Evolutionary conservation across 495 filamentous ascomycete genomes (phyloP).

Genomic region (Hypoxylon rickii): DNA sequence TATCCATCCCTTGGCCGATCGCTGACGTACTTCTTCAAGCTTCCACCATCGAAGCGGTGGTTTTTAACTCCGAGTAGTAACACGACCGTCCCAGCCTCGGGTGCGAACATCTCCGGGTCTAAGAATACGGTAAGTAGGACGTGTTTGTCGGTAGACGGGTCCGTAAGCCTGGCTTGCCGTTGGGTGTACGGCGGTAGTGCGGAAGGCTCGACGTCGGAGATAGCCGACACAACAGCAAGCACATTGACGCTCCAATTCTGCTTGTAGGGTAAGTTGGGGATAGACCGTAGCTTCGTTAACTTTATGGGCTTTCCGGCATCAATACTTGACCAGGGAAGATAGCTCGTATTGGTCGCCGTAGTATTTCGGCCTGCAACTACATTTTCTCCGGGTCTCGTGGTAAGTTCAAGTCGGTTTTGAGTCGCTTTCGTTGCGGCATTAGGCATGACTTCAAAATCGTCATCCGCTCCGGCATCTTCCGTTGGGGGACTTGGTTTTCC

Average conservation of each 20-base stretch:
- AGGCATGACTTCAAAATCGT: constrained; percentile 39
- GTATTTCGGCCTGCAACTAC: neutral
- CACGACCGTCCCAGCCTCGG: constrained; percentile 46
- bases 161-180: constrained; percentile 46
- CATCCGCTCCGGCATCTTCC: constrained; percentile 29
- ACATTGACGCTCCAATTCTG: constrained; percentile 57
- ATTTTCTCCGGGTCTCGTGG: constrained; percentile 8
- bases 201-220: constrained; percentile 45
- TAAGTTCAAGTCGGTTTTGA: constrained; percentile 26
- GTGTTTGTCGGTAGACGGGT: constrained; percentile 49
- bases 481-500: constrained; percentile 8
- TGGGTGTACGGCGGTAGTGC: constrained; percentile 46
- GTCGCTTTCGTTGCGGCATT: constrained; percentile 20
- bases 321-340: constrained; percentile 34
- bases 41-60: constrained; percentile 52
- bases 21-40: constrained; percentile 52
- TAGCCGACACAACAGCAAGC: constrained; percentile 46
- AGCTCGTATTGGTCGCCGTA: neutral
- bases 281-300: constrained; percentile 46
- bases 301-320: constrained; percentile 40
- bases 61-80: constrained; percentile 53
- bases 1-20: constrained; percentile 39
- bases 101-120: constrained; percentile 48
- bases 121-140: constrained; percentile 51
- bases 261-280: constrained; percentile 51